phyloP scores from a whole-genome alignment of 495 filamentous ascomycete genomes.

The Neurospora pannonica region DNA sequence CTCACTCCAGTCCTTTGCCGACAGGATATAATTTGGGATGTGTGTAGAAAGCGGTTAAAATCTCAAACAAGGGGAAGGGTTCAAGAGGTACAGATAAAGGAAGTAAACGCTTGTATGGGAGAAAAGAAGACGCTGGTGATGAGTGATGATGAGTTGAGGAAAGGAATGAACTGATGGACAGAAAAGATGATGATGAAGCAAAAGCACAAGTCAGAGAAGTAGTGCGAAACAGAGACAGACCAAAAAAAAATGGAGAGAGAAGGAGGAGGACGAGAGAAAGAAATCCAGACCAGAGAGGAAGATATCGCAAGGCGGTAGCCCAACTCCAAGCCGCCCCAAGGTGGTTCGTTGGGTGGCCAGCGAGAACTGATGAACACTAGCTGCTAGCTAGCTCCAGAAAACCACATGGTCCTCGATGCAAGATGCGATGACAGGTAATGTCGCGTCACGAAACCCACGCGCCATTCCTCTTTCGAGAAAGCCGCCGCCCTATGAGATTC shows the following conservation, averaged over 20 bases:
- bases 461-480: not conserved
- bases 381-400: not conserved
- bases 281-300: not conserved
- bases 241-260: not conserved
- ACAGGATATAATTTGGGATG: not conserved
- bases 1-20: not conserved
- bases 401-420: not conserved
- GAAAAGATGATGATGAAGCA: not conserved
- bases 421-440: not conserved
- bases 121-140: not conserved
- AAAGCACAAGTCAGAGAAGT: not conserved
- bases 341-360: not conserved
- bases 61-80: not conserved
- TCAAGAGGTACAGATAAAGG: not conserved
- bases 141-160: not conserved
- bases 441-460: not conserved
- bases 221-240: not conserved
- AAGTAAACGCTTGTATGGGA: not conserved
- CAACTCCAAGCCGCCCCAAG: not conserved
- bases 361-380: not conserved
- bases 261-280: not conserved
- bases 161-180: not conserved
- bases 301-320: not conserved
- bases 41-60: not conserved
- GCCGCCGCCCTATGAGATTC: not conserved